These are phyloP conservation scores for Chrysopogon serrulatus DNA, from an alignment of 176 grass and related monocot genomes.

Conservation along the genomic window DNA sequence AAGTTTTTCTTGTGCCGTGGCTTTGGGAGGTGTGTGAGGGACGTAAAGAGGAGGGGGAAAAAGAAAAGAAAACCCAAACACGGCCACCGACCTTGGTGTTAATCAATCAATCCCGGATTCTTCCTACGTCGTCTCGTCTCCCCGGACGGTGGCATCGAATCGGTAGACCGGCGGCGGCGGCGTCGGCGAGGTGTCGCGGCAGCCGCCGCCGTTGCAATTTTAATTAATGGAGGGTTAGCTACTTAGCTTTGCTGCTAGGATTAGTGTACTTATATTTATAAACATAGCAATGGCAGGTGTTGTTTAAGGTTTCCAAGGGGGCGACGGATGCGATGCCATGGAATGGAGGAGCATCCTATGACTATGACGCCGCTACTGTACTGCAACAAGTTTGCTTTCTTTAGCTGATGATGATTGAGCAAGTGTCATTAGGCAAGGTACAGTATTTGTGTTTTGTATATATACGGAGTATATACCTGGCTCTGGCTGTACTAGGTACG, in stretches of 20 bases:
- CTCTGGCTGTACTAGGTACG: too few relatives aligned
- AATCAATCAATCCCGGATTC: neutral
- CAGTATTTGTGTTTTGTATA: too few relatives aligned
- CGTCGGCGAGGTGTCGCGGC: neutral
- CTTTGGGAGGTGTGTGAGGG: neutral
- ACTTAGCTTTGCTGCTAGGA: neutral
- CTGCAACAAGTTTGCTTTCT: too few relatives aligned
- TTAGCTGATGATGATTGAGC: neutral
- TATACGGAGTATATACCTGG: too few relatives aligned
- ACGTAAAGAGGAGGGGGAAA: neutral
- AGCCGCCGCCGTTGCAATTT: neutral
- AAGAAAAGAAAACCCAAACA: too few relatives aligned
- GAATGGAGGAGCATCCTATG: slow-evolving; percentile 26
- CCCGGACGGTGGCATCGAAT: neutral
- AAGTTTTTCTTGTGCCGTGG: neutral
- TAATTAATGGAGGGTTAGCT: neutral
- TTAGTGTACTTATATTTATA: neutral
- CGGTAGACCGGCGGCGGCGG: neutral
- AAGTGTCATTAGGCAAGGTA: slow-evolving; percentile 23
- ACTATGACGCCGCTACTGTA: too few relatives aligned
- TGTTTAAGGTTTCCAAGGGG: slow-evolving; percentile 22
- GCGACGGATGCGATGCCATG: neutral
- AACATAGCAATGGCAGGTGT: neutral
- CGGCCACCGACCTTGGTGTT: neutral
- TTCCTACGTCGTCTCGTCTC: neutral